Evolutionary conservation across 441 rosid genomes (phyloP).

Genomic region (Erodium chrysanthum): DNA sequence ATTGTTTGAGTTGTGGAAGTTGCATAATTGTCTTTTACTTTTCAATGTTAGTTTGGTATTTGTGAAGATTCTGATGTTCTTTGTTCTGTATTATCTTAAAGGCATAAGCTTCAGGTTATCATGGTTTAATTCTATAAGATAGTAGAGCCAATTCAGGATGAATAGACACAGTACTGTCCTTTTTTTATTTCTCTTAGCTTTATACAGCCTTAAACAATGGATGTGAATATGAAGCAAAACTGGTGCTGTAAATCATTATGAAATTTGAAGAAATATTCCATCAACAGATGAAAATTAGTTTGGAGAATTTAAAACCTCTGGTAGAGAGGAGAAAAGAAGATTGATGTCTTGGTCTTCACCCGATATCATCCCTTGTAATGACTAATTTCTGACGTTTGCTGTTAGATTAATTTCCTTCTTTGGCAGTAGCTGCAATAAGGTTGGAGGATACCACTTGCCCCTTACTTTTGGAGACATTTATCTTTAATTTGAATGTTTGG

Average conservation of each 20-base stretch:
- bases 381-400: not conserved
- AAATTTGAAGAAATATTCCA: not conserved
- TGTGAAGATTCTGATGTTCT: not conserved
- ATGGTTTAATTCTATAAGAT: not conserved
- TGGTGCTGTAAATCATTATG: not conserved
- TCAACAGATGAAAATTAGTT: not conserved
- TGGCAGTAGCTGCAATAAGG: not conserved
- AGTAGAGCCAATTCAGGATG: not conserved
- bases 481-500: not conserved
- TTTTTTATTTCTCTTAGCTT: not conserved
- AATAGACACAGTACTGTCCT: not conserved
- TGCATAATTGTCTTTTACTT: not conserved
- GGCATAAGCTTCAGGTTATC: not conserved
- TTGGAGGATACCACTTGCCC: not conserved
- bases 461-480: not conserved
- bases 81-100: not conserved
- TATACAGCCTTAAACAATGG: not conserved
- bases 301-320: not conserved
- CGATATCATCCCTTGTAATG: not conserved
- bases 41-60: not conserved
- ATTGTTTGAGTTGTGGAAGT: not conserved
- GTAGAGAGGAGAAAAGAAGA: not conserved
- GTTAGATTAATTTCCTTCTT: not conserved
- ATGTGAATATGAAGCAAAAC: not conserved
- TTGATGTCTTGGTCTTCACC: not conserved